Base-by-base conservation (phyloP, 2,329 filamentous ascomycete genomes). In the Cladosporium sp. region DNA sequence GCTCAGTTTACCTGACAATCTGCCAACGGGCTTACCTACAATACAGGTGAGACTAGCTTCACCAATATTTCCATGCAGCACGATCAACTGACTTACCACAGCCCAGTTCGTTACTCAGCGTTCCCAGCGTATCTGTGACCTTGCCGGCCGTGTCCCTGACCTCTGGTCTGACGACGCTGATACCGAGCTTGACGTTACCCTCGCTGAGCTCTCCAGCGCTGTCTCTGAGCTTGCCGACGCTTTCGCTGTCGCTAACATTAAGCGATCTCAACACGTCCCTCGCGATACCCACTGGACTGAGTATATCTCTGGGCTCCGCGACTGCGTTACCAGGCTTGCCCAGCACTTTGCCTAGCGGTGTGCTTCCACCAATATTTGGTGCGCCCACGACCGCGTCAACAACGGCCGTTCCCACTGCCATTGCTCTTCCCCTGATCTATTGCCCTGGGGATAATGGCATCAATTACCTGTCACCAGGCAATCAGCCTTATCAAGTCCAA, bases 381-480 rank as follows among this genome's bases (percentile, higher is more conserved):
- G n/a, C n/a, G n/a, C n/a, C n/a, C n/a, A n/a, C n/a, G n/a, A 19
- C n/a, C n/a, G n/a, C n/a, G n/a, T n/a, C n/a, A n/a, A n/a, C n/a
- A n/a, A 20, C 40, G 10, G 17, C 59, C 7, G 51, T 62, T 19
- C 65, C 66, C 4, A 64, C 62, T 24, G 61, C 65, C 0, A 64
- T 61, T 4, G 32, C 36, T 3, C 24, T 53, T 8, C 57, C 64
- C 3, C 36, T 64, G 15, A 57, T 67, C 52, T 54, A 48, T 19
- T 69, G 67, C 51, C 66, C 67, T 1, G 35, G 19, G 13, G 66
- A 67, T 34, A 57, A 64, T n/a, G 62, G 61, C n/a, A 52, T 65
- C 8, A 54, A 57, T 12, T 68, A 68, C 45, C 56, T 67, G 24
- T 59, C 64, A 2, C 54, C 67, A 3, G 49, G 58, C 0, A 61